Base-by-base conservation (phyloP, 2,329 filamentous ascomycete species). In the Penicillium concentricum region DNA sequence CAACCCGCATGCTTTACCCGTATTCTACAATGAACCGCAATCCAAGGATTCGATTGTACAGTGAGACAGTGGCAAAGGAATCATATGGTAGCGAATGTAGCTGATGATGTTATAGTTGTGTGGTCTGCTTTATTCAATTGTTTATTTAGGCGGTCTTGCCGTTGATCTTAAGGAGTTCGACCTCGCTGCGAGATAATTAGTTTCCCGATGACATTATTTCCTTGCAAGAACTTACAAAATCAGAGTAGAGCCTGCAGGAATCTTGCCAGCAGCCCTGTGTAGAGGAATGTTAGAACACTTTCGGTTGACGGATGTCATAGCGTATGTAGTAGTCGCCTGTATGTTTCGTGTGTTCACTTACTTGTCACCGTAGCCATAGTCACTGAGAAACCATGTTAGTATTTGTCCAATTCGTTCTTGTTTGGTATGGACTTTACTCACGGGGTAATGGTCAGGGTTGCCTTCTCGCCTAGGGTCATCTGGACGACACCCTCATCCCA, bases 381-480 rank as follows among this genome's bases (percentile, higher is more conserved):
- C 69, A 16, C 69, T 71, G 43, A 9, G 10, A 38, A 22, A 30
- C 5, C 5, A 32, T 26, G 38, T 54, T 44, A 54, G 44, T n/a
- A 37, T 3, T 38, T 28, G 6, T 28, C 4, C 12, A 24, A n/a
- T 15, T 22, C 30, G 12, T 18, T 34, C 1, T 47, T 22, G 34
- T 28, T 12, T 22, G 18, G 28, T 47, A 15, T 26, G 20, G 22
- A 26, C 3, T 54, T 28, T 9, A 70, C 82, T 74, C 82, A 91
- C 87, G 84, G 83, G 60, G 87, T 83, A 72, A 97, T 96, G 66
- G 87, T 88, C 61, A 97, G 82, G 50, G 84, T 90, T 54, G 90
- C 87, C 81, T 91, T 93, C 83, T 97, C 92, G 73, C 92, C 92
- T 58, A 95, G 80, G 73, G 88, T 87, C 92, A 97, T 96, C 71